Conservation (phyloP, 2,329 filamentous ascomycete species). For the Ophiostoma ips region DNA sequence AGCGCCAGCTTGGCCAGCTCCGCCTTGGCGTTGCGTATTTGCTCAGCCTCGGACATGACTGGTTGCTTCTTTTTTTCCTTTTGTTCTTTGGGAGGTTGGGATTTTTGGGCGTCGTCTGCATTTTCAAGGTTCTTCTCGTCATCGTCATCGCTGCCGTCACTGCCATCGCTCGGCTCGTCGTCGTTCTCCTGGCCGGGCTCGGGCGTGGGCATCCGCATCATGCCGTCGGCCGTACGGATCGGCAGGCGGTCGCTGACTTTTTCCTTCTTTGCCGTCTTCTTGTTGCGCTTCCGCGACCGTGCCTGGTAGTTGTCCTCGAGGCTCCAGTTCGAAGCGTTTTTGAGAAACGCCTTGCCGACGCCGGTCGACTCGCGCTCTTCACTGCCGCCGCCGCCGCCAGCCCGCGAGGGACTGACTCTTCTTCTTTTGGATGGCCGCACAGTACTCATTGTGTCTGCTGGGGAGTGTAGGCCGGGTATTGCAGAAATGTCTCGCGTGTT, state of each 20-base stretch:
- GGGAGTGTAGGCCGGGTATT: too few species aligned
- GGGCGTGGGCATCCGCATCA: slow-evolving; percentile 39
- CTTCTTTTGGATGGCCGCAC: slow-evolving; percentile 43
- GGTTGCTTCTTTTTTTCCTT: slow-evolving; percentile 5
- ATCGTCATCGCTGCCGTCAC: slow-evolving; percentile 38
- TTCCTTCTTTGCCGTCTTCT: slow-evolving; percentile 58
- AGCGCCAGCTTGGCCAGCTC: slow-evolving; percentile 74
- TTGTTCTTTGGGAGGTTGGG: neutral
- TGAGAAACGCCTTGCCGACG: slow-evolving; percentile 53
- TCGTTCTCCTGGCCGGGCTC: slow-evolving; percentile 30
- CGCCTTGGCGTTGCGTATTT: slow-evolving; percentile 79
- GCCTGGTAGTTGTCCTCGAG: slow-evolving; percentile 85
- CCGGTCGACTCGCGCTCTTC: slow-evolving; percentile 25
- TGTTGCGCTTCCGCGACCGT: slow-evolving; percentile 38
- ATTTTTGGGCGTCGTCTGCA: neutral
- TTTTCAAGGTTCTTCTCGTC: slow-evolving; percentile 27
- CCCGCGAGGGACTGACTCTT: slow-evolving; percentile 39
- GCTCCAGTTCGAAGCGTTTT: slow-evolving; percentile 70
- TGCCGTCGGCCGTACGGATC: slow-evolving; percentile 72
- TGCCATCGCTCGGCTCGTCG: slow-evolving; percentile 38
- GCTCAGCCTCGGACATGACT: slow-evolving; percentile 31
- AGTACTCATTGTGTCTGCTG: slow-evolving; percentile 5
- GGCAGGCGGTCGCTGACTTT: slow-evolving; percentile 64
- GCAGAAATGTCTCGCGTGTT: too few species aligned
- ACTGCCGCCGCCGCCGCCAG: slow-evolving; percentile 25